Evolutionary conservation across 31 red algal species (phyloP).

Genomic region (Bonnemaisonia californica): DNA sequence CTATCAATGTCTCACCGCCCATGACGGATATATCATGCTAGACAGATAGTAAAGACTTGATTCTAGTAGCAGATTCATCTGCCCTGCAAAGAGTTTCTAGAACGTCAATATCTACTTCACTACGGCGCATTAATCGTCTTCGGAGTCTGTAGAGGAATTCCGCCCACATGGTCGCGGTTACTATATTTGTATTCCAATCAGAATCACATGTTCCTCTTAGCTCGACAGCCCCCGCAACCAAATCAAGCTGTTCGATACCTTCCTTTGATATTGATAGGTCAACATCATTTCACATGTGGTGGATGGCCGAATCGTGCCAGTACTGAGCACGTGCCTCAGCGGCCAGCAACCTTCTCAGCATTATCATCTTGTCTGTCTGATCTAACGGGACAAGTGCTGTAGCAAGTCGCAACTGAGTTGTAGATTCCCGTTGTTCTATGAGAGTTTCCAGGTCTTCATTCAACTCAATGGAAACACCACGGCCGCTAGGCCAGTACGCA

Average conservation of each 20-base stretch:
- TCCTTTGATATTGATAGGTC: conserved; percentile 40
- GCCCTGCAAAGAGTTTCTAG: conserved; percentile 61
- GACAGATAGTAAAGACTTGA: conserved; percentile 46
- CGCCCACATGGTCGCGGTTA: conserved; percentile 70
- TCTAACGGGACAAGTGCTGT: conserved; percentile 57
- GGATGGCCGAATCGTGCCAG: conserved; percentile 71
- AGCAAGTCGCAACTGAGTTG: conserved; percentile 44
- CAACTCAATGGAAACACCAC: conserved; percentile 35
- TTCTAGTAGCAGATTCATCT: conserved; percentile 56
- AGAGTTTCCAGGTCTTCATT: conserved; percentile 42
- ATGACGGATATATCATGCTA: conserved; percentile 47
- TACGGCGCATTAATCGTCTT: conserved; percentile 51
- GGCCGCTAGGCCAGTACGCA: conserved; percentile 56
- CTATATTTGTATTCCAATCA: conserved; percentile 34
- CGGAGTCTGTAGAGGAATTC: conserved; percentile 72
- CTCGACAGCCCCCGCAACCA: conserved; percentile 65
- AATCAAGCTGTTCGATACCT: conserved; percentile 39
- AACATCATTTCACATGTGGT: conserved; percentile 67
- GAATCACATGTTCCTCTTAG: conserved; percentile 37
- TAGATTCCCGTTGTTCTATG: conserved; percentile 52
- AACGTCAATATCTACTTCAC: conserved; percentile 51
- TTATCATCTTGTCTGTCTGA: conserved; percentile 47
- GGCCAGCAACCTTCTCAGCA: conserved; percentile 36
- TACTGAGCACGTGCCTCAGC: conserved; percentile 52
- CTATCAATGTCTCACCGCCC: conserved; percentile 52